Conservation (phyloP, 129 eudicot species). For the Saussurea involucrata region DNA sequence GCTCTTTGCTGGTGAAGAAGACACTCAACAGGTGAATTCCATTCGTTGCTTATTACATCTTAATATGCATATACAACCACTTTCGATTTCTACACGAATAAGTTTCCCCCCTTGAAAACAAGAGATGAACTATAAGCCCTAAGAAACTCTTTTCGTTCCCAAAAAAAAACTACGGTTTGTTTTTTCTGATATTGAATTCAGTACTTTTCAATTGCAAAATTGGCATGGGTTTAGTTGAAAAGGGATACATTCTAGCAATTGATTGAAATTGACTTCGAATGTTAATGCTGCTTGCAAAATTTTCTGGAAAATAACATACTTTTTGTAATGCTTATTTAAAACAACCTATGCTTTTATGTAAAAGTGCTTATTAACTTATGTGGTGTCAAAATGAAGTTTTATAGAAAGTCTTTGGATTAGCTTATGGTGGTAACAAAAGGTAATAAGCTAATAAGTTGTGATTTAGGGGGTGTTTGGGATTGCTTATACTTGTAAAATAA, state of each 20-base stretch:
- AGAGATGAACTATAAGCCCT: not conserved
- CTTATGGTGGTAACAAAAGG: too few species aligned
- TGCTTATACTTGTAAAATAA: too few species aligned
- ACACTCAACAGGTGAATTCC: slow-evolving; percentile 5
- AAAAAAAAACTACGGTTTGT: not conserved
- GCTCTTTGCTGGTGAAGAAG: not conserved
- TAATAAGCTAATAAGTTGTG: too few species aligned
- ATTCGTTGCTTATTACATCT: not conserved
- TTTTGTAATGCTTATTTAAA: not conserved
- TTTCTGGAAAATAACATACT: not conserved
- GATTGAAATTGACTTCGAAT: not conserved
- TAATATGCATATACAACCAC: not conserved
- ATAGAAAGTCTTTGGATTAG: too few species aligned
- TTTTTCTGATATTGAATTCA: not conserved
- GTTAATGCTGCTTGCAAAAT: not conserved
- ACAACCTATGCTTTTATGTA: too few species aligned
- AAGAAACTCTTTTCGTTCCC: not conserved
- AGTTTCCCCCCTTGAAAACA: not conserved
- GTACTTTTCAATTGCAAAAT: not conserved
- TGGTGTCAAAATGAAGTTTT: too few species aligned
- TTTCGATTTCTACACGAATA: too few species aligned
- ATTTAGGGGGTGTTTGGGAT: too few species aligned
- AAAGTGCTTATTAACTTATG: too few species aligned
- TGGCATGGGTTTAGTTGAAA: not conserved
- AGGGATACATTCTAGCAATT: not conserved